These are phyloP conservation scores for Fusarium virguliforme DNA, from an alignment of 2,329 filamentous ascomycete genomes.

Conservation along the genomic window DNA sequence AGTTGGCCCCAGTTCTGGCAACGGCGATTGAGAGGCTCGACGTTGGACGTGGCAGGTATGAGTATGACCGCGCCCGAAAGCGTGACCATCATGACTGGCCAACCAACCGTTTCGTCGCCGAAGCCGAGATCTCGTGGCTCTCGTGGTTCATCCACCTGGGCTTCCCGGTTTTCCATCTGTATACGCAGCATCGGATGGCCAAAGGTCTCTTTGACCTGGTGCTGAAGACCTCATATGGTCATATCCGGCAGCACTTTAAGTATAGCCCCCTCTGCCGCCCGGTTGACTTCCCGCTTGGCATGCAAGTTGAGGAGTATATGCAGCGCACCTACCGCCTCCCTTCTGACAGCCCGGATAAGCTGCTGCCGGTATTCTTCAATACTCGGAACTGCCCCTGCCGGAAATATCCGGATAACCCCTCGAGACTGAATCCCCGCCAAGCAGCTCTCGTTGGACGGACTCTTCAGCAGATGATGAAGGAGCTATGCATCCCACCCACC, in stretches of 20 bases:
- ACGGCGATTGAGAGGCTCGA: not conserved
- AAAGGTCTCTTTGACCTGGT: conserved; percentile 4
- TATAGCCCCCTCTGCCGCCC: not conserved
- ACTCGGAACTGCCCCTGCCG: not conserved
- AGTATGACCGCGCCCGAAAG: not conserved
- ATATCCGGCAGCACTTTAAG: not conserved
- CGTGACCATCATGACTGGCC: not conserved
- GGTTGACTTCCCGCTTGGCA: not conserved
- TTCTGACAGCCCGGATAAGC: rapidly evolving
- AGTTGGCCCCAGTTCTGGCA: not conserved
- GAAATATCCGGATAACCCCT: not conserved
- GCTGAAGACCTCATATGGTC: not conserved
- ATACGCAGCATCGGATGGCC: conserved; percentile 18
- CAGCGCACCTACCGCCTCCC: not conserved
- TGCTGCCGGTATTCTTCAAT: conserved; percentile 4
- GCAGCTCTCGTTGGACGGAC: not conserved
- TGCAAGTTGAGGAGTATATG: not conserved
- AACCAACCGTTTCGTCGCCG: not conserved
- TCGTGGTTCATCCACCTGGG: conserved; percentile 14
- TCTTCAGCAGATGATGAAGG: not conserved
- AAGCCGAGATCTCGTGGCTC: conserved; percentile 8
- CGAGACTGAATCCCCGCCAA: not conserved
- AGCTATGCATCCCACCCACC: not conserved
- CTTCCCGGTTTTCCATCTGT: not conserved
- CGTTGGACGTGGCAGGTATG: too few species aligned